Evolutionary conservation across 1,139 yeast genomes (phyloP), one percentile per base, ranked within the genome.

Genomic region (Magnusiomyces tetraspermus): DNA sequence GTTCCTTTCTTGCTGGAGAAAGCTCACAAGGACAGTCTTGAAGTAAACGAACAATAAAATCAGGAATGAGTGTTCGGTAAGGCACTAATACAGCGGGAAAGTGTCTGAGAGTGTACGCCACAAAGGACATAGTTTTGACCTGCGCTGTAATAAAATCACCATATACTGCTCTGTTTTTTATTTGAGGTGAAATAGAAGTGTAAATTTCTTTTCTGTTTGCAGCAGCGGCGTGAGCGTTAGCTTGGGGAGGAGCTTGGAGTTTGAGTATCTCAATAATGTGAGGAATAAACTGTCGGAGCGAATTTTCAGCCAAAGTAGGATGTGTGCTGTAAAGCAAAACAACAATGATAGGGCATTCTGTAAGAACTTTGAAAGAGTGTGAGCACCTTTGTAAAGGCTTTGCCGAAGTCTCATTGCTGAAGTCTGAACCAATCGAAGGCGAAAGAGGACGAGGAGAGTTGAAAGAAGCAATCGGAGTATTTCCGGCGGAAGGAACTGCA

Each of bases 1-100:
- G 72, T 68, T 94, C 99, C 65, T 92, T 89, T 62, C 98, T 75
- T 0, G 97, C 96, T 3, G 90, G 83, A 1, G 96, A 85, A 49
- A 89, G 73, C 66, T 92, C 97, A n/a, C 95, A 84, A 3, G 99
- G 98, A 65, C 97, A 92, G 66, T 94, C 98, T 67, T 89, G 96
- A 47, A 94, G 72, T 47, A 94, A 72, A 59, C 97, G 74, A 55
- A 92, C 78, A 31, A 92, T 86, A 50, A 90, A 79, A 58, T 86
- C 95, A 0, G 99, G 98, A 3, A 94, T 88, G 24, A 76, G 72
- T 52, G 75, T 74, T 33, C 83, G 79, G 56, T 86, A 88, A 56
- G 80, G 82, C 53, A 67, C 64, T 59, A 92, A 70, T 49, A 81
- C 82, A 36, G 80, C 77, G 1, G 95, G 82, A 62, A 83, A 85